Base-by-base conservation (phyloP, 202 grass and related monocot species). In the Alloteropsis angusta region DNA sequence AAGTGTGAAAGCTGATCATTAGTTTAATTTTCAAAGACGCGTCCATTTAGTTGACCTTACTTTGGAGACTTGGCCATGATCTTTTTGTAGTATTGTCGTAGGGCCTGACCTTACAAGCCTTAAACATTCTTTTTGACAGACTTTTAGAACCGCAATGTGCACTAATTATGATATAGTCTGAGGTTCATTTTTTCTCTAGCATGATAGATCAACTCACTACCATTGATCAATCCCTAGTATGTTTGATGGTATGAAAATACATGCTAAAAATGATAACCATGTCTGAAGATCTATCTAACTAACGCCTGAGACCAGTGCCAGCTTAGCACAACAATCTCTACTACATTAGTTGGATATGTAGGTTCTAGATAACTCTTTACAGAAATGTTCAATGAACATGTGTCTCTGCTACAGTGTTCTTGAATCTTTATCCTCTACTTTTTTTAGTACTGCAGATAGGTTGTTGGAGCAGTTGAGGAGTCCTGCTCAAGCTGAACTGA, bases 11-110 rank as follows among this genome's bases (percentile, higher is more conserved):
- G 30, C 9, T 41, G 15, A 17, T 42, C 28, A 41, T 7, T 35
- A 65, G 3, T 39, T 71, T 19, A 63, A 38, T 28, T 30, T 70
- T 26, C 36, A 75, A 75, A 62, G 15, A 28, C 68, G 6, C 47
- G 35, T 18, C 5, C 21, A 46, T 68, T 35, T 55, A 76, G 50
- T 83, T 74, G 80, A 75, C 80, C 34, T 74, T 62, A 48, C 28
- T 38, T 76, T 66, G 50, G 71, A 15, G 50, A 26, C 38, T 58
- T 57, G 69, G 18, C 35, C 26, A 44, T 71, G 64, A 37, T 77
- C 7, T 18, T 17, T 38, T 42, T 58, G 17, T 28, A 15, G n/a
- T 9, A 22, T 14, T 19, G 45, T 28, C 17, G 2, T 60, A 13
- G 65, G 77, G 10, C 64, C 25, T 59, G 35, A 26, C 42, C 37